Evolutionary conservation across 345 rosid species (phyloP).

Genomic region (Linum trigynum): DNA sequence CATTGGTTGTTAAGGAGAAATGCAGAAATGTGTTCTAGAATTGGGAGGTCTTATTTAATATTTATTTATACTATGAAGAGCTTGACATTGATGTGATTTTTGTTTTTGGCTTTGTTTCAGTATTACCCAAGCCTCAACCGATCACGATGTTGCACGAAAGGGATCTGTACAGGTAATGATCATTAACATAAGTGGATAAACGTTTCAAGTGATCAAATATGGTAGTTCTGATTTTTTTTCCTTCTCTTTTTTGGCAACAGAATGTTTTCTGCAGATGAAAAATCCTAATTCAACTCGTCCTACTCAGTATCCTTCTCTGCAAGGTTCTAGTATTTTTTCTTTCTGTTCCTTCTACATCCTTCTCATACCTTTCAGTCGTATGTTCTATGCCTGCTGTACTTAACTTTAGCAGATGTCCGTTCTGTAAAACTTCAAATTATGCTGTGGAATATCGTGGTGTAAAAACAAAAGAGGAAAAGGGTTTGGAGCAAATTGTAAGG

Average conservation of each 20-base stretch:
- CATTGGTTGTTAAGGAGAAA: not conserved
- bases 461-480: conserved; percentile 91
- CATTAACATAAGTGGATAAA: not conserved
- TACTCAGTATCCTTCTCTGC: conserved; percentile 87
- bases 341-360: not conserved
- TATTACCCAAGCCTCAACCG: conserved; percentile 92
- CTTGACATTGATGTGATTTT: not conserved
- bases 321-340: not conserved
- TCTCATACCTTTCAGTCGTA: not conserved
- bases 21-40: not conserved
- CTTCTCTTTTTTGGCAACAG: conserved; percentile 31
- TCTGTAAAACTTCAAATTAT: conserved; percentile 90
- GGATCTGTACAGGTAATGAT: conserved; percentile 85
- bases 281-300: conserved; percentile 86
- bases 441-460: conserved; percentile 94
- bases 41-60: not conserved
- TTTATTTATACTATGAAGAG: not conserved
- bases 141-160: conserved; percentile 90
- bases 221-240: conserved; percentile 9
- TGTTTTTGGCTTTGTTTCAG: conserved; percentile 26
- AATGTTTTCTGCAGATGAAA: conserved; percentile 99
- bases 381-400: conserved; percentile 27
- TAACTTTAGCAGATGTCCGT: conserved; percentile 79
- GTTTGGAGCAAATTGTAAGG: conserved; percentile 92
- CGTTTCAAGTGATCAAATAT: conserved; percentile 3